Evolutionary conservation across 75 land plant species (phyloP), one percentile per base, ranked within the genome.

Genomic region (Ceratopteris richardii): DNA sequence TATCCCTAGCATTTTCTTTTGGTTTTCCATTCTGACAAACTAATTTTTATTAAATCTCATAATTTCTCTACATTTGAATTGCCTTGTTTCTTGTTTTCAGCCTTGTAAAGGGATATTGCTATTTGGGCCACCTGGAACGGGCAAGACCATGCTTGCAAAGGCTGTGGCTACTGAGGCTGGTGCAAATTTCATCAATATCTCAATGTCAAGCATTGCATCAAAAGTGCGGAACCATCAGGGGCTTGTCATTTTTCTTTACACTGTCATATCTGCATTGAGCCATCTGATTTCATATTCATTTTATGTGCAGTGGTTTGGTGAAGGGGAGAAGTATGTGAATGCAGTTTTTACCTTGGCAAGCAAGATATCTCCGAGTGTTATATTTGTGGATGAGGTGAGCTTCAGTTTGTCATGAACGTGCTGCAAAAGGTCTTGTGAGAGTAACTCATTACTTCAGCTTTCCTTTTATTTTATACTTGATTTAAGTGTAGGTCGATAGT

Each of bases 121-220:
- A 0, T 90, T 90, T 66, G 96, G 96, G 14, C 96, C 96, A 19
- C 94, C 94, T 44, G 94, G 94, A 37, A 88, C 94, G 16, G 94
- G 94, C 0, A 88, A 88, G 73, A 90, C 91, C 23, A 90, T 90
- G 96, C 87, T 90, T 13, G 96, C 96, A 0, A 90, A 90, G 74
- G 96, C 91, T 59, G 96, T 90, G 57, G 96, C 96, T 42, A 90
- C 96, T 54, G 96, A 90, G 50, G 96, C 96, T 53, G 96, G 96
- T 63, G 96, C 96, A 44, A 90, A 90, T 57, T 90, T 90, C 51
- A 90, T 90, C 31, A 90, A 90, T 62, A 80, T 90, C 40, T 86
- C 91, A 2, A 83, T 90, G 91, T 90, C 96, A 17, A 86, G 85
- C 74, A 86, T 90, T 44, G 79, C 91, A 18, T 90, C 96, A 12